These are phyloP conservation scores for Chlorella variabilis DNA, from an alignment of 163 green algal genomes.

Conservation along the genomic window DNA sequence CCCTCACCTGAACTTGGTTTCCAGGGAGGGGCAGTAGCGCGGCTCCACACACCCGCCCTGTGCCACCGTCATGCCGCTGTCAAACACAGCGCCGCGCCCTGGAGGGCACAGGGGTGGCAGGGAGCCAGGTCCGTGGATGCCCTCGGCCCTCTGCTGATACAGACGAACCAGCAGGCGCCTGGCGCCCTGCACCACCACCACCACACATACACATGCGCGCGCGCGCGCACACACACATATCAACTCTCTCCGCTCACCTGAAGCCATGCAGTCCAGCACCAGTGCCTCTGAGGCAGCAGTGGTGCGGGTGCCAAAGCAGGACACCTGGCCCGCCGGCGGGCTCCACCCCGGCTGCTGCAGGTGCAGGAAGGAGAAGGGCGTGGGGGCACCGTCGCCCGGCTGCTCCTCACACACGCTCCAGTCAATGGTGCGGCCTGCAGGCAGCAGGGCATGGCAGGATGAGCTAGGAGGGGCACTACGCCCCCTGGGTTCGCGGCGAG, in stretches of 20 bases:
- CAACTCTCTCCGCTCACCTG: conserved; percentile 10
- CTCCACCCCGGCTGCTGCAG: conserved; percentile 43
- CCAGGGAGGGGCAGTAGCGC: conserved; percentile 72
- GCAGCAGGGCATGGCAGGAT: background rate
- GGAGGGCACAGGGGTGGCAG: background rate
- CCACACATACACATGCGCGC: no score
- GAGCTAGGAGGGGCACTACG: no score
- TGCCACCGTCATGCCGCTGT: conserved; percentile 39
- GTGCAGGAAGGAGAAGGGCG: conserved; percentile 66
- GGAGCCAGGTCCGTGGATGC: background rate
- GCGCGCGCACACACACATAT: no score
- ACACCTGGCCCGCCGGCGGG: conserved; percentile 53
- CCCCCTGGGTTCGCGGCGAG: no score
- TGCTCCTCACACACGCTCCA: conserved; percentile 59
- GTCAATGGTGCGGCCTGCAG: conserved; percentile 58
- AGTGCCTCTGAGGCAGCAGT: conserved; percentile 60
- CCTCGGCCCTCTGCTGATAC: no score
- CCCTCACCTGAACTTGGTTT: conserved; percentile 67
- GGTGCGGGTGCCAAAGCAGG: conserved; percentile 64
- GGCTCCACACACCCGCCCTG: conserved; percentile 59
- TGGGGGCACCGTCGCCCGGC: conserved; percentile 53
- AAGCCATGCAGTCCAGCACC: conserved; percentile 50
- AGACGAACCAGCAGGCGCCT: no score
- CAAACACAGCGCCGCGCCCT: conserved; percentile 58
- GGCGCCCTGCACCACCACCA: no score